phyloP scores from a whole-genome alignment of 2,329 filamentous ascomycete genomes.

The Fusarium subtropicale region DNA sequence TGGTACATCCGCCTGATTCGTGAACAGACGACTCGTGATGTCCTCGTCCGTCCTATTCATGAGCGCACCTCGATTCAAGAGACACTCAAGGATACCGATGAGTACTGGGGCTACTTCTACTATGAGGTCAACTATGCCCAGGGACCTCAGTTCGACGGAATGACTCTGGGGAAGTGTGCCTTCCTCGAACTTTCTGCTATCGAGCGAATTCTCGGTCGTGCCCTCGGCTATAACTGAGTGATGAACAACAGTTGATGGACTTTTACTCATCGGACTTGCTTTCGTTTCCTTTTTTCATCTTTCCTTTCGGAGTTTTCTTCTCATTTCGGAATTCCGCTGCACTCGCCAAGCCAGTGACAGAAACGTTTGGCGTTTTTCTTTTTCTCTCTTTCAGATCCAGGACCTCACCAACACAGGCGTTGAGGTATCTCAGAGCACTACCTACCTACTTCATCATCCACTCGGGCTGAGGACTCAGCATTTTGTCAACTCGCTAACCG shows the following conservation, averaged over 20 bases:
- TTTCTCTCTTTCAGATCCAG: slow-evolving; percentile 15
- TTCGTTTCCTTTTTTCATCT: background rate
- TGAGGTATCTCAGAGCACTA: slow-evolving; percentile 7
- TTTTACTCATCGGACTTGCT: background rate
- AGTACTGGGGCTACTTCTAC: slow-evolving; percentile 66
- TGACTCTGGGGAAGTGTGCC: slow-evolving; percentile 62
- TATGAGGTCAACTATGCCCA: slow-evolving; percentile 58
- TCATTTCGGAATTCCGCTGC: slow-evolving; percentile 4
- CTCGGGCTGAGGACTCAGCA: slow-evolving; percentile 13
- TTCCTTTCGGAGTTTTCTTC: slow-evolving; percentile 13
- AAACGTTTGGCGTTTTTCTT: slow-evolving; percentile 12
- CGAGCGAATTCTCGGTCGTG: slow-evolving; percentile 61
- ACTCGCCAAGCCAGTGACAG: slow-evolving; percentile 9
- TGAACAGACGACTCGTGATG: slow-evolving; percentile 60
- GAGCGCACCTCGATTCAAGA: slow-evolving; percentile 56
- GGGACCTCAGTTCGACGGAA: slow-evolving; percentile 58
- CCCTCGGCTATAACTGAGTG: slow-evolving; percentile 43
- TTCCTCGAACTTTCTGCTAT: slow-evolving; percentile 61
- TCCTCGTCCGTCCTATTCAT: slow-evolving; percentile 55
- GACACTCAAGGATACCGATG: slow-evolving; percentile 51
- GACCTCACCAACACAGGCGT: slow-evolving; percentile 8
- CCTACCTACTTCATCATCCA: slow-evolving; percentile 13
- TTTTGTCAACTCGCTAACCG: slow-evolving; percentile 29
- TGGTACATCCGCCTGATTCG: slow-evolving; percentile 69
- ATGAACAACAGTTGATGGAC: background rate